Evolutionary conservation across 345 rosid species (phyloP), one percentile per base, ranked within the genome.

Genomic region (Diplotaxis tenuifolia): DNA sequence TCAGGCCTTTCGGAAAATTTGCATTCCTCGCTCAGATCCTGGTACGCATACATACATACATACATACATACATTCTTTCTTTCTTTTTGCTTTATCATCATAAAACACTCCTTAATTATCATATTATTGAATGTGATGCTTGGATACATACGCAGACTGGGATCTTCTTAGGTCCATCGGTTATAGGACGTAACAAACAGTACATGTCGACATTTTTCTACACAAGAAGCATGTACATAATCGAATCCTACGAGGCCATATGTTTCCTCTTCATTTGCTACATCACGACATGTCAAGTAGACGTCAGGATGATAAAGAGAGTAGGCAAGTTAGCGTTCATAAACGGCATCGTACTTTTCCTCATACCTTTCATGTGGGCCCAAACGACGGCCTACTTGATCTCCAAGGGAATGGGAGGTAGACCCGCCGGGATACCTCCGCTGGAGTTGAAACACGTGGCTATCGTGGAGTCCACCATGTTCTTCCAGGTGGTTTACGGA

Each of bases 111-210:
- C 6, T 38, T 4, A 40, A 36, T 36, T 9, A 36, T 36, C 10
- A 3, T 10, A 36, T 10, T 36, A 11, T 36, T 2, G 45, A 36
- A 40, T 40, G 47, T 40, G 47, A 15, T 40, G 45, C 15, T 6
- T 36, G 45, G n/a, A 40, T 40, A 7, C 49, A 40, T 40, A n/a
- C n/a, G 49, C 71, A 84, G 88, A 86, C 83, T 65, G 84, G 83
- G 27, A 77, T 85, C 9, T 66, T 56, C 58, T 5, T 85, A 49
- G 82, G 86, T 47, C 83, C 86, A 5, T 69, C 84, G 7, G 55
- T 72, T 19, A 65, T 85, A 6, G 86, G 80, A 40, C 72, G 58
- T 4, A 59, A 62, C 68, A 76, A 74, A 8, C 6, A 8, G 5
- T 74, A 78, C 65, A 42, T 23, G 59, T 6, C 57, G 0, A 49